phyloP scores from a whole-genome alignment of 768 basidiomycete species.

The Boletus pseudo-olivaceus region DNA sequence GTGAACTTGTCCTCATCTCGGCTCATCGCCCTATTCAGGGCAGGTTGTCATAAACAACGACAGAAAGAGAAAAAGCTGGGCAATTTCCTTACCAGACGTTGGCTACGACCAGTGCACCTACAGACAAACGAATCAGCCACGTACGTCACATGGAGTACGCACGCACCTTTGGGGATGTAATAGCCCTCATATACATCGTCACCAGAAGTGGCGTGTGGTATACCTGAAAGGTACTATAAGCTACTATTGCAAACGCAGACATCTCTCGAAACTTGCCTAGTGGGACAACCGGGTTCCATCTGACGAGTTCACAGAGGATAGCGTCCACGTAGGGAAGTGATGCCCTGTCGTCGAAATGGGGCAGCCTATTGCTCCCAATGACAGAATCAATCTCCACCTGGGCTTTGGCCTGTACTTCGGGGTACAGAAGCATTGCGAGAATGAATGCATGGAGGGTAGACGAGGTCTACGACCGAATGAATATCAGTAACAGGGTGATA shows the following conservation, averaged over 20 bases:
- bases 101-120: constrained; percentile 30
- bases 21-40: constrained; percentile 20
- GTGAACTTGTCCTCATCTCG: constrained; percentile 15
- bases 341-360: constrained; percentile 24
- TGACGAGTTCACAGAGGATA: constrained; percentile 35
- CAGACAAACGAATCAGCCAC: not conserved
- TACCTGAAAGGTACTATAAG: constrained; percentile 5
- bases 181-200: constrained; percentile 32
- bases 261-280: constrained; percentile 12
- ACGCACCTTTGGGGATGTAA: constrained; percentile 39
- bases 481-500: not conserved
- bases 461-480: constrained; percentile 15
- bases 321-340: constrained; percentile 41
- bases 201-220: constrained; percentile 23
- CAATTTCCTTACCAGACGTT: constrained; percentile 33
- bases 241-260: not conserved
- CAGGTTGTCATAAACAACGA: not conserved
- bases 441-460: constrained; percentile 25
- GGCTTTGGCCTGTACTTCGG: constrained; percentile 24
- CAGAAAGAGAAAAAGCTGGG: too few relatives aligned
- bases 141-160: not conserved
- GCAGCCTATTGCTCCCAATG: constrained; percentile 19
- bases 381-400: constrained; percentile 29
- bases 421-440: constrained; percentile 28
- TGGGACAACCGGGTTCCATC: constrained; percentile 26